Conservation (phyloP, 306 rosid species). For the Leucaena leucocephala region DNA sequence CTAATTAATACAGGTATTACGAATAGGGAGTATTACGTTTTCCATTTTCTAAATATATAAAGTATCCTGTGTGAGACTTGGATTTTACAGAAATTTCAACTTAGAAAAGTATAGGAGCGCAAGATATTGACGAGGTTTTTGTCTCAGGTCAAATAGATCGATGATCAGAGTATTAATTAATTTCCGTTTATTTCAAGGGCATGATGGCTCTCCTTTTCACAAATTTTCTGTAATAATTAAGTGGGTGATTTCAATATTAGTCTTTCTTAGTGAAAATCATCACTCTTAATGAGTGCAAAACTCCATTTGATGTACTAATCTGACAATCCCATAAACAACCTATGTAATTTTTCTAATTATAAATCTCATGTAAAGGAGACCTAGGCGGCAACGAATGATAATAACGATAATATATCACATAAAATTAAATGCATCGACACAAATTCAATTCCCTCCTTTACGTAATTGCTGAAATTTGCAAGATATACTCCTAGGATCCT, state of each 20-base stretch:
- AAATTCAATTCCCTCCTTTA: not conserved
- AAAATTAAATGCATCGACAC: not conserved
- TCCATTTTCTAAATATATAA: not conserved
- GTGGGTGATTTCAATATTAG: no score
- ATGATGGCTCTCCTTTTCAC: no score
- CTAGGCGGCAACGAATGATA: not conserved
- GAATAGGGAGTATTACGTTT: not conserved
- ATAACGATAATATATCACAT: not conserved
- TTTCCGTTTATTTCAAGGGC: not conserved
- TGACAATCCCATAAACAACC: not conserved
- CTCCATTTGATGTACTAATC: no score
- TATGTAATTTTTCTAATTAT: not conserved
- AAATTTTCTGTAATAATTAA: no score
- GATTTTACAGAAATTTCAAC: not conserved
- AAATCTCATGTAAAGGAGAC: not conserved
- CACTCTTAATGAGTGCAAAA: no score
- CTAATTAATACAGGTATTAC: no score
- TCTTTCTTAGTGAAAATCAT: no score
- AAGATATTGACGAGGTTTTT: not conserved
- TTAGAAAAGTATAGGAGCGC: not conserved
- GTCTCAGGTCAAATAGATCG: not conserved
- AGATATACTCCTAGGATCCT: no score
- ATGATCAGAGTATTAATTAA: not conserved
- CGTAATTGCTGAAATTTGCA: not conserved
- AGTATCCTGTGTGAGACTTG: not conserved